Conservation (phyloP, 1,284 basidiomycete genomes). For the Phellopilus nigrolimitatus region DNA sequence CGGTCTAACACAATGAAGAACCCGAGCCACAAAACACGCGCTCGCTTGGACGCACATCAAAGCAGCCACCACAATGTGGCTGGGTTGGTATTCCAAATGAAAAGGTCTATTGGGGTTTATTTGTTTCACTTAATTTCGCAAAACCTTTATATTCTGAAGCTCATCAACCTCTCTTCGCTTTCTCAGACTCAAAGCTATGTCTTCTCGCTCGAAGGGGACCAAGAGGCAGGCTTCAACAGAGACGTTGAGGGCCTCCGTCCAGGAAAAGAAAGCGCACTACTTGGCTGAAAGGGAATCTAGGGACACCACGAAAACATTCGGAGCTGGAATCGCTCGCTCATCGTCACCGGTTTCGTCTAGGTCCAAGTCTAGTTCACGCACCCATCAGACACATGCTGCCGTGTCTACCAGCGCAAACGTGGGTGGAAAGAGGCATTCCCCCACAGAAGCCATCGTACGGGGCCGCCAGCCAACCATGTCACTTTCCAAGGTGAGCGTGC, state of each 20-base stretch:
- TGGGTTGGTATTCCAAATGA: no score
- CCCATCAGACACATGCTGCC: not conserved
- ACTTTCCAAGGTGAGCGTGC: not conserved
- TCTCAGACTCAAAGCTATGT: no score
- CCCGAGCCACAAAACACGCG: not conserved
- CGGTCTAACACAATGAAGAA: no score
- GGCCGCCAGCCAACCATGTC: not conserved
- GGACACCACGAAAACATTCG: not conserved
- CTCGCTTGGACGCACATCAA: not conserved
- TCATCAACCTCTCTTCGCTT: no score
- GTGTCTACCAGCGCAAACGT: not conserved
- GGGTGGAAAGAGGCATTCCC: not conserved
- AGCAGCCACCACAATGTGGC: not conserved
- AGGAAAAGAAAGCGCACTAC: not conserved
- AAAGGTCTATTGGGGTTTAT: no score
- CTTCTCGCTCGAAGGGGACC: not conserved
- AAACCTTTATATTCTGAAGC: no score
- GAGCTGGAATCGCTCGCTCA: not conserved
- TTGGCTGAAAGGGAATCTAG: constrained; percentile 2
- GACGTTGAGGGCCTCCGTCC: constrained; percentile 2
- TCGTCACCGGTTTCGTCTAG: not conserved
- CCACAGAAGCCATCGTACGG: not conserved
- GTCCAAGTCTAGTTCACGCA: not conserved
- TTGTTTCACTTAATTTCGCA: no score
- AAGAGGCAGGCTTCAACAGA: not conserved